Base-by-base conservation (phyloP, 2,329 filamentous ascomycete genomes). In the Botryotinia calthae region DNA sequence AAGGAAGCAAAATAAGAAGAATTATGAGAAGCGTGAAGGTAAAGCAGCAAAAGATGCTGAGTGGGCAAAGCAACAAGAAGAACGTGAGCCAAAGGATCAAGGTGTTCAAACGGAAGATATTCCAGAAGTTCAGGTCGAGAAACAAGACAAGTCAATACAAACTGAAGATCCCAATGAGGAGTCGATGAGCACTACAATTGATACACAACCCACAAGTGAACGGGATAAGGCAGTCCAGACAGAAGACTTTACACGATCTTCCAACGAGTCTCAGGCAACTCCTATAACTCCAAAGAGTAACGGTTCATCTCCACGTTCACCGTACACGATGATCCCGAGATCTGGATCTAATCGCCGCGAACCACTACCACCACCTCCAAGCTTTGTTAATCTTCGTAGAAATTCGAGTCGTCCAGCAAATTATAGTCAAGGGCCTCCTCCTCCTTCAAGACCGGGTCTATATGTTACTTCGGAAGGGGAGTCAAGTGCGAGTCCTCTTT, bases 401-500 rank as follows among this genome's bases (percentile, higher is more conserved):
- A 1, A 42, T 34, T 59, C 62, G 34, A 20, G 6, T 18, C 14
- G 22, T 40, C 28, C 28, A 18, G 18, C 22, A 46, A 44, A 44
- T 22, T 34, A n/a, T 7, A n/a, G 59, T 42, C 69, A 44, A 6
- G 64, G 44, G 59, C 31, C 44, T 54, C 64, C 51, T 54, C 69
- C 37, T 37, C 37, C 37, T 37, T 73, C 80, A 34, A 66, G 83
- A 84, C 73, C 83, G 28, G 65, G 70, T 16, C 66, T 76, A 37
- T 76, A 77, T 51, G 72, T 77, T 28, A 74, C 71, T 28, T 86
- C 86, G 0, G 86, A 86, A 9, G 85, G 84, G 48, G 85, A 89
- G 71, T 88, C 87, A 0, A 89, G 87, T 0, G 88, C 89, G 62
- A 88, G 87, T 10, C 88, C 88, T 0, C 83, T 90, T 2, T 84